These are phyloP conservation scores for Vanrija sp. DNA, from an alignment of 1,284 basidiomycete species.

Conservation along the genomic window DNA sequence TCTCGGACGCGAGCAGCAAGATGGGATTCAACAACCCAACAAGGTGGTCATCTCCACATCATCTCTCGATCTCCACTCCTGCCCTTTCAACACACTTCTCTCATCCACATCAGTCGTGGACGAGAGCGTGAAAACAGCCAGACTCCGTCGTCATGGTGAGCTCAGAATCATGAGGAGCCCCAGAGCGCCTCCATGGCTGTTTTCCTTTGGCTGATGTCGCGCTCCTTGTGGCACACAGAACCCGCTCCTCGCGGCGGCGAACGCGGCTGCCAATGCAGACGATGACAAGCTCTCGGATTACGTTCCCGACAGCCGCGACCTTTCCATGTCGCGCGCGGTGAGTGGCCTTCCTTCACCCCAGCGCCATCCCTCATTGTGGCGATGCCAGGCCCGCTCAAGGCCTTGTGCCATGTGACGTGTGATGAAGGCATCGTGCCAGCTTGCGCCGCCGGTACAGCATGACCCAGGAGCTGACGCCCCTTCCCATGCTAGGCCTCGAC, in stretches of 20 bases:
- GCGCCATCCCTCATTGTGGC: not conserved
- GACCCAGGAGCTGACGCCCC: not conserved
- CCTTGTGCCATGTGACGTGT: not conserved
- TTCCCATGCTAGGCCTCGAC: conserved; percentile 30
- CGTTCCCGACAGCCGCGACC: conserved; percentile 42
- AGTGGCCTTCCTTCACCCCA: conserved; percentile 11
- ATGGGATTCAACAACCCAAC: too few relatives aligned
- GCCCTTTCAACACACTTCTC: too few relatives aligned
- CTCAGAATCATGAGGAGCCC: too few relatives aligned
- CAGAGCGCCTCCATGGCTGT: too few relatives aligned
- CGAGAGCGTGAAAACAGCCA: too few relatives aligned
- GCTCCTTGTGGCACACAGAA: conserved; percentile 24
- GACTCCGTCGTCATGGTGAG: too few relatives aligned
- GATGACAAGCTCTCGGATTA: conserved; percentile 48
- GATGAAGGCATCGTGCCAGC: not conserved
- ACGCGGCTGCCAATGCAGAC: conserved; percentile 29
- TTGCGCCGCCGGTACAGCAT: not conserved
- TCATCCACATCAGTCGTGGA: too few relatives aligned
- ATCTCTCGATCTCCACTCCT: not conserved
- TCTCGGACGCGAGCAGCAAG: too few relatives aligned
- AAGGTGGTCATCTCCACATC: not conserved
- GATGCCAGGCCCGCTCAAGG: not conserved
- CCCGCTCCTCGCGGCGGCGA: conserved; percentile 43
- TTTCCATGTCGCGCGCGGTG: conserved; percentile 46
- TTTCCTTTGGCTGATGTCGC: not conserved